Evolutionary conservation across 345 rosid species (phyloP).

Genomic region (Lenwebbia sp.): DNA sequence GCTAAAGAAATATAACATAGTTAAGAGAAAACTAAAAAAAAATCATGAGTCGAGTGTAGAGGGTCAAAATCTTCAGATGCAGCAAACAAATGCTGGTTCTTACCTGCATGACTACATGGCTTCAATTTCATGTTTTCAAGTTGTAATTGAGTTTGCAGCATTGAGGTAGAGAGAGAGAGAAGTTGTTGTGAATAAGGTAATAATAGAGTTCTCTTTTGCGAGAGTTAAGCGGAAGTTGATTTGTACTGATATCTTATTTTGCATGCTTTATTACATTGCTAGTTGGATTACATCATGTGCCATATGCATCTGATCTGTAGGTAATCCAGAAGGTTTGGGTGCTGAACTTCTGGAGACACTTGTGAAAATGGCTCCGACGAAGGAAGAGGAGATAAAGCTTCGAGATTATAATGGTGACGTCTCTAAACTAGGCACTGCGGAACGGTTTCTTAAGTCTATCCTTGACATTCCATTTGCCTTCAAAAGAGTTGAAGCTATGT

Average conservation of each 20-base stretch:
- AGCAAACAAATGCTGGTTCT: background rate
- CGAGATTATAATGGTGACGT: constrained; percentile 64
- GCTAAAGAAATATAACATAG: background rate
- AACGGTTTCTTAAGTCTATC: constrained; percentile 77
- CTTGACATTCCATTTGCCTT: constrained; percentile 92
- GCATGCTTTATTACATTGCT: background rate
- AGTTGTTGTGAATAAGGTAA: background rate
- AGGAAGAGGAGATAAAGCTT: constrained; percentile 94
- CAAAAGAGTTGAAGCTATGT: constrained; percentile 93
- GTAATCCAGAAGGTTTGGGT: constrained; percentile 82
- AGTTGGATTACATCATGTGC: background rate
- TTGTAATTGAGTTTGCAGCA: background rate
- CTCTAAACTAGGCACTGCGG: constrained; percentile 83
- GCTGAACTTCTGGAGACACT: constrained; percentile 89
- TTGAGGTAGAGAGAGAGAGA: background rate
- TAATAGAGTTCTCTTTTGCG: background rate
- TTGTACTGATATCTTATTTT: background rate
- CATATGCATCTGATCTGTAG: constrained; percentile 26
- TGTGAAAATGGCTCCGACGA: constrained; percentile 98
- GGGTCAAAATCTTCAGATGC: background rate
- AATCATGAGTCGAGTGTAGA: background rate
- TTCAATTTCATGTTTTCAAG: background rate
- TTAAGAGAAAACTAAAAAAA: background rate
- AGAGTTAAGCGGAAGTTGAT: background rate
- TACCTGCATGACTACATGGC: background rate